phyloP scores from a whole-genome alignment of 2,329 filamentous ascomycete genomes.

The Aspergillus floridensis region DNA sequence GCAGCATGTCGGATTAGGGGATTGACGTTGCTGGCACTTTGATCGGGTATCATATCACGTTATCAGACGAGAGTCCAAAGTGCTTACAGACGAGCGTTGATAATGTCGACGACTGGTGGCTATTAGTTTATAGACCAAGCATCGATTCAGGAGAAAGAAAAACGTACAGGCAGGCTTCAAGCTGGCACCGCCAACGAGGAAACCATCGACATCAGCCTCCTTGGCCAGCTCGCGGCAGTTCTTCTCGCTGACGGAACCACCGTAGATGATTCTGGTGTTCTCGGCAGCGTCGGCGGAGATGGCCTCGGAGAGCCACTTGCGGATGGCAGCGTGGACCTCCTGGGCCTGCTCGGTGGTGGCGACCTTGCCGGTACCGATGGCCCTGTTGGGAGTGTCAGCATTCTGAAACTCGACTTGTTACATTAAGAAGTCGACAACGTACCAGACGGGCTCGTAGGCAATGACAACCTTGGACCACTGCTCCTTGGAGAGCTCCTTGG shows the following conservation, averaged over 20 bases:
- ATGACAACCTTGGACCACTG: conserved; percentile 96
- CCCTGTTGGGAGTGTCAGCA: conserved; percentile 40
- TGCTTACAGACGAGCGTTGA: conserved; percentile 58
- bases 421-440: conserved; percentile 23
- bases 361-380: conserved; percentile 87
- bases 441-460: conserved; percentile 99
- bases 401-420: no score
- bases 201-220: conserved; percentile 94
- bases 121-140: conserved; percentile 14
- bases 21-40: neutral
- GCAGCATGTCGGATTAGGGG: neutral
- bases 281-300: conserved; percentile 77
- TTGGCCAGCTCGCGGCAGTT: conserved; percentile 92
- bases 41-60: conserved; percentile 9
- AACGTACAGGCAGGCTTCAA: conserved; percentile 89
- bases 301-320: conserved; percentile 74
- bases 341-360: conserved; percentile 86
- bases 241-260: conserved; percentile 95
- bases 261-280: conserved; percentile 91
- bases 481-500: conserved; percentile 61
- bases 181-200: conserved; percentile 93
- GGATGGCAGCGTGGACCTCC: conserved; percentile 89
- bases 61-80: conserved; percentile 5
- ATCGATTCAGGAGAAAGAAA: conserved; percentile 11
- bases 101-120: conserved; percentile 61